Evolutionary conservation across 2,329 filamentous ascomycete species (phyloP).

Genomic region (Fusarium ambrosium): DNA sequence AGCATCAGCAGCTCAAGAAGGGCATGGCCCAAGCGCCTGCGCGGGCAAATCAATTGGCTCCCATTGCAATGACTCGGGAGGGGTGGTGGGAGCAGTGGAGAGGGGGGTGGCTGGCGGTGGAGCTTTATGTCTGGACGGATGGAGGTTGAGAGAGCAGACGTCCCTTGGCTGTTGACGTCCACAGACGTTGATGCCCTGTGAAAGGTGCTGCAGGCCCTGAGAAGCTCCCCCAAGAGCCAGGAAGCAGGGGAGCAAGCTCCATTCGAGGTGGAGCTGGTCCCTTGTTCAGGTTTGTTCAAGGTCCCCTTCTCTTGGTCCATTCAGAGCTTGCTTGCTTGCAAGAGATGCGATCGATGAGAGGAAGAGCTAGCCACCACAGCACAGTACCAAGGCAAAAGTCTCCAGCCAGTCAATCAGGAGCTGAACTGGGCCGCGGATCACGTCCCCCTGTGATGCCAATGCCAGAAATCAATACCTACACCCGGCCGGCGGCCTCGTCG

Average conservation of each 20-base stretch:
- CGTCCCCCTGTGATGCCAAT: background rate
- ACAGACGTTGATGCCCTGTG: conserved; percentile 27
- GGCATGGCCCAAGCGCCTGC: conserved; percentile 44
- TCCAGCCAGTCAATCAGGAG: background rate
- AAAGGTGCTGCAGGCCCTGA: conserved; percentile 38
- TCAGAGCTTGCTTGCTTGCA: conserved; percentile 8
- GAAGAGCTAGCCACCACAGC: background rate
- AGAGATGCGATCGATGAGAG: conserved; percentile 20
- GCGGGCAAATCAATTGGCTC: conserved; percentile 48
- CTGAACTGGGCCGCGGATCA: background rate
- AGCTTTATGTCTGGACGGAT: conserved; percentile 36
- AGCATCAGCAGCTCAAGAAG: conserved; percentile 42
- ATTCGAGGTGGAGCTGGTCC: conserved; percentile 43
- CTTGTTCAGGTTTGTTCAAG: conserved; percentile 41
- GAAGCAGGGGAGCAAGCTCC: conserved; percentile 45
- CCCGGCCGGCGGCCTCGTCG: conserved; percentile 15
- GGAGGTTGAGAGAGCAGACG: conserved; percentile 30
- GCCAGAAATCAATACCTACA: conserved; percentile 5
- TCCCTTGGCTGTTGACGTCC: conserved; percentile 23
- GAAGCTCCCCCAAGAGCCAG: conserved; percentile 41
- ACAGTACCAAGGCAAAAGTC: background rate
- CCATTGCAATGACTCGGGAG: conserved; percentile 50
- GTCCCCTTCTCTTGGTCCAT: conserved; percentile 33
- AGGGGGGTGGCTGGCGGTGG: conserved; percentile 40
- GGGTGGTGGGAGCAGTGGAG: conserved; percentile 41